Evolutionary conservation across 257 asterid species (phyloP).

Genomic region (Agastache rugosa): DNA sequence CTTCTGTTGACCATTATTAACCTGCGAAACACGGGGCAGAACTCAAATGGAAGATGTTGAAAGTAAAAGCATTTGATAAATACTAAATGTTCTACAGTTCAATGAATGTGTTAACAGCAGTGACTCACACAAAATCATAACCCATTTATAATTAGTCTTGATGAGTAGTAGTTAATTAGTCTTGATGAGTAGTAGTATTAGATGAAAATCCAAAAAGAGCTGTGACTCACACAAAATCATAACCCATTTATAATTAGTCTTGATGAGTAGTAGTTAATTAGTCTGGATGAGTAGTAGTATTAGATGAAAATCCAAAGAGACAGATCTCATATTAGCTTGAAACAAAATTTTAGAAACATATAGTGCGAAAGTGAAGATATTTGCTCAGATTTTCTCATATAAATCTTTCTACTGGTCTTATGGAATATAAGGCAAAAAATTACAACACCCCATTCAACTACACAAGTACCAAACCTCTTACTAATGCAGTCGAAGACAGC

Average conservation of each 20-base stretch:
- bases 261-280: too few species aligned
- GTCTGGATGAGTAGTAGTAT: neutral
- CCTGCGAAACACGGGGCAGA: slow-evolving; percentile 47
- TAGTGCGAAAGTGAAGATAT: neutral
- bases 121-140: slow-evolving; percentile 15
- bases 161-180: neutral
- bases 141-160: too few species aligned
- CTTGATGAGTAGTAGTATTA: neutral
- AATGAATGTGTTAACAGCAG: slow-evolving; percentile 12
- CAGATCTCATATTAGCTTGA: slow-evolving; percentile 16
- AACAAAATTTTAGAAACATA: slow-evolving; percentile 1
- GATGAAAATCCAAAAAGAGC: slow-evolving; percentile 13
- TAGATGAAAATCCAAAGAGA: slow-evolving; percentile 12
- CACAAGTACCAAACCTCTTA: neutral
- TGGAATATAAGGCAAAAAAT: too few species aligned
- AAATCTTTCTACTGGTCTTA: neutral
- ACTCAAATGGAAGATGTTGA: slow-evolving; percentile 3
- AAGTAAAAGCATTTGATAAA: slow-evolving; percentile 7
- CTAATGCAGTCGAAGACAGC: slow-evolving; percentile 11
- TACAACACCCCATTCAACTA: neutral
- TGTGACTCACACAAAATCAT: too few species aligned
- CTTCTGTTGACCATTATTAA: slow-evolving; percentile 41
- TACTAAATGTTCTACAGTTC: neutral
- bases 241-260: too few species aligned
- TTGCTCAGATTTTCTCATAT: slow-evolving; percentile 1